phyloP scores from a whole-genome alignment of 1,284 basidiomycete genomes.

The Tilletia setariae region DNA sequence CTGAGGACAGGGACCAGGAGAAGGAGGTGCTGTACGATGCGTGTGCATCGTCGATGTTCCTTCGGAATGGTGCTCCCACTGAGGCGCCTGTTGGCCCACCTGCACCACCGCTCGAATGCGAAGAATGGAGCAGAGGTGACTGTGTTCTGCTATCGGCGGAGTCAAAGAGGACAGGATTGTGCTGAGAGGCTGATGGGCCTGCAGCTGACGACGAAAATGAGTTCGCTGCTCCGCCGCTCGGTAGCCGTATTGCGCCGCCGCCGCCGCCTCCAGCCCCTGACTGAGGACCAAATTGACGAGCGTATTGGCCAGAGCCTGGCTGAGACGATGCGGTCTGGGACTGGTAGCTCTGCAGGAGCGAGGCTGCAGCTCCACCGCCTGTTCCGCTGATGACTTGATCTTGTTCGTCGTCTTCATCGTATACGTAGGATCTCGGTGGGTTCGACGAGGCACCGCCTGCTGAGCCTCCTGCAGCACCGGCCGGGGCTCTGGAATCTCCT shows the following conservation, averaged over 20 bases:
- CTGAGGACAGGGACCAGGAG: conserved; percentile 34
- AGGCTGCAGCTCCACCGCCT: neutral
- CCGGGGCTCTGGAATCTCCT: neutral
- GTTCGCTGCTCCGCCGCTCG: neutral
- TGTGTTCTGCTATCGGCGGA: neutral
- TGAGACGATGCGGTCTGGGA: neutral
- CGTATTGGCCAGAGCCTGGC: neutral
- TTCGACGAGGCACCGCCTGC: neutral
- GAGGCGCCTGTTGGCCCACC: neutral
- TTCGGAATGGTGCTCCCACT: neutral
- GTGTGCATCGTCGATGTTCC: conserved; percentile 11
- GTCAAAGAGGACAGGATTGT: conserved; percentile 12
- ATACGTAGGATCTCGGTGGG: neutral
- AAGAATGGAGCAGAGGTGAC: conserved; percentile 1
- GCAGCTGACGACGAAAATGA: too few relatives aligned
- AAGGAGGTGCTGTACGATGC: conserved; percentile 6
- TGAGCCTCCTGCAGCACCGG: neutral
- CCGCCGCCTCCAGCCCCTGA: neutral
- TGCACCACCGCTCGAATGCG: neutral
- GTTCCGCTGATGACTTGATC: neutral
- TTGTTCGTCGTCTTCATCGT: neutral
- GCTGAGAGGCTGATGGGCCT: too few relatives aligned
- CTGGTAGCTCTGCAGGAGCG: conserved; percentile 9
- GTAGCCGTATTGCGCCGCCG: neutral
- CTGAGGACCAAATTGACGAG: conserved; percentile 5